A percentile compares a stretch with the other conserved stretches of the same genome.
Conservation (phyloP, 306 rosid species). For the Ormosia semicastrata region DNA sequence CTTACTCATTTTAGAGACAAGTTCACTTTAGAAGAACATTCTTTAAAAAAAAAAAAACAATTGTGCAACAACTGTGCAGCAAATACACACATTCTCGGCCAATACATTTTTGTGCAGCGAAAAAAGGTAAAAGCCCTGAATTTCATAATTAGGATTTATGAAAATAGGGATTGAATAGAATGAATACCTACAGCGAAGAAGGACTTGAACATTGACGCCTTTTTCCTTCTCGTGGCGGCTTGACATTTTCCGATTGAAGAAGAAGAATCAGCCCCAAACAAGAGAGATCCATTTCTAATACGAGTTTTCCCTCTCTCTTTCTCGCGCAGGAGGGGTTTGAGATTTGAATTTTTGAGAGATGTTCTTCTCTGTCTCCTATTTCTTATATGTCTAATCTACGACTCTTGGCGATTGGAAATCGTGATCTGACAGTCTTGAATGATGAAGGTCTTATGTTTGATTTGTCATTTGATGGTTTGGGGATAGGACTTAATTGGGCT, state of each 20-base stretch:
- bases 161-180: background rate
- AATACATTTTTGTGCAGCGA: too few relatives aligned
- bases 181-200: slow-evolving; percentile 95
- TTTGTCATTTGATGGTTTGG: too few relatives aligned
- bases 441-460: background rate
- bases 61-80: too few relatives aligned
- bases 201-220: slow-evolving; percentile 97
- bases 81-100: too few relatives aligned
- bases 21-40: too few relatives aligned
- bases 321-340: slow-evolving; percentile 44
- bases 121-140: too few relatives aligned
- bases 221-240: slow-evolving; percentile 86
- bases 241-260: slow-evolving; percentile 47
- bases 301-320: background rate
- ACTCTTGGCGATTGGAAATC: background rate
- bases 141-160: too few relatives aligned
- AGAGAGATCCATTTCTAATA: slow-evolving; percentile 27
- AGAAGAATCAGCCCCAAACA: background rate
- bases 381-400: slow-evolving; percentile 47
- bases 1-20: too few relatives aligned
- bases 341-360: slow-evolving; percentile 59
- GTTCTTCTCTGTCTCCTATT: slow-evolving; percentile 37
- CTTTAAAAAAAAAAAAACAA: too few relatives aligned
- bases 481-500: background rate
- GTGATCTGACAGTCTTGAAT: slow-evolving; percentile 38